Evolutionary conservation across 108 stramenopile genomes (phyloP).

Genomic region (Nannochloropsis oceanica): DNA sequence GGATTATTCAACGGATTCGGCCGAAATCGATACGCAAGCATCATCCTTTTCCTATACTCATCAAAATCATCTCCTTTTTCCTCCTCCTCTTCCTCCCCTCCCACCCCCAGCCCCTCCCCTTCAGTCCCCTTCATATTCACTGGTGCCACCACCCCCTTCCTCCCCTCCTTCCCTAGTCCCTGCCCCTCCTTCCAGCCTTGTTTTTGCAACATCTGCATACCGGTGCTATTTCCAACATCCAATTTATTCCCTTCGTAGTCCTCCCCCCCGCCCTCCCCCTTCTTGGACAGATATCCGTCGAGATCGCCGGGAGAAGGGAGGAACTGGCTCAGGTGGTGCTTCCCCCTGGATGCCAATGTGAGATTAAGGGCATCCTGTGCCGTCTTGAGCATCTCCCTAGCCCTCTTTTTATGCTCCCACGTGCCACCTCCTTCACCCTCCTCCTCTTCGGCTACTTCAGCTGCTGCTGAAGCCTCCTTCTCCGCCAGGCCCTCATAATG

Average conservation of each 20-base stretch:
- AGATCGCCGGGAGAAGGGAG: conserved; percentile 9
- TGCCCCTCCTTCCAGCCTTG: neutral
- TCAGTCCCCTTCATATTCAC: conserved; percentile 14
- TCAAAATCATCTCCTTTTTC: conserved; percentile 26
- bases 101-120: conserved; percentile 15
- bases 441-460: conserved; percentile 1
- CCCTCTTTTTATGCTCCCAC: conserved; percentile 27
- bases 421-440: conserved; percentile 21
- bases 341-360: conserved; percentile 6
- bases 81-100: neutral
- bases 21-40: conserved; percentile 28
- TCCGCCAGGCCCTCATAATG: conserved; percentile 12
- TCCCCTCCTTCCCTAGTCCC: neutral
- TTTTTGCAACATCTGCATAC: neutral
- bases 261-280: neutral
- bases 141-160: neutral
- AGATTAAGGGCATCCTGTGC: conserved; percentile 1
- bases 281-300: conserved; percentile 5
- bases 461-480: neutral
- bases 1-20: conserved; percentile 30
- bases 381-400: conserved; percentile 27
- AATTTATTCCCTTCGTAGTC: neutral
- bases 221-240: neutral
- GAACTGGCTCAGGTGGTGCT: conserved; percentile 19
- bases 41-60: conserved; percentile 27